Conservation (phyloP, 192 early-diverging fungal species). For the Coemansia sp. region DNA sequence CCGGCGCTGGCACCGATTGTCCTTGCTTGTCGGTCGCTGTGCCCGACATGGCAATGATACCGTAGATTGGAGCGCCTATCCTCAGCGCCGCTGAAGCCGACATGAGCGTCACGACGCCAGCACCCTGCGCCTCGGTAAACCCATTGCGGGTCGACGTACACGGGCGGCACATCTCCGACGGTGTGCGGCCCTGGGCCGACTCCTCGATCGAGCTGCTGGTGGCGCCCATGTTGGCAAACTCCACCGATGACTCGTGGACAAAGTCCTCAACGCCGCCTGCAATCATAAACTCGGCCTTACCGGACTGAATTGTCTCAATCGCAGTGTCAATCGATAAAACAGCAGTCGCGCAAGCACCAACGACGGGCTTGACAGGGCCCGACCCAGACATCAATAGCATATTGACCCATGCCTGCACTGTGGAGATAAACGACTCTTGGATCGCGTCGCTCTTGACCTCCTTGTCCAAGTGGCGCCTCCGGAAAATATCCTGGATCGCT, state of each 20-base stretch:
- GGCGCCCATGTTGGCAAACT: conserved; percentile 95
- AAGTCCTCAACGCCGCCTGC: conserved; percentile 89
- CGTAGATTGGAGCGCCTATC: conserved; percentile 88
- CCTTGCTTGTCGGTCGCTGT: conserved; percentile 94
- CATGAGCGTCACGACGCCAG: conserved; percentile 87
- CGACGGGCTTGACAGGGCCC: conserved; percentile 72
- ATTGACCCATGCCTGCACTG: conserved; percentile 93
- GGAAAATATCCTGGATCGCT: conserved; percentile 76
- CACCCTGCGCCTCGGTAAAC: conserved; percentile 90
- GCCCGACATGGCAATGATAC: conserved; percentile 78
- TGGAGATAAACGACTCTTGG: conserved; percentile 88
- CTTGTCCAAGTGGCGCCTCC: conserved; percentile 70
- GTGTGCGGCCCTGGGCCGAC: conserved; percentile 79
- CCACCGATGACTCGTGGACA: conserved; percentile 82
- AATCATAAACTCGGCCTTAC: conserved; percentile 88
- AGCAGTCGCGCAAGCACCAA: conserved; percentile 89
- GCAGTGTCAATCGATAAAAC: conserved; percentile 86
- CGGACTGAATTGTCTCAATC: conserved; percentile 78
- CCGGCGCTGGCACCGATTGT: conserved; percentile 87
- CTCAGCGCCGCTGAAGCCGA: conserved; percentile 77
- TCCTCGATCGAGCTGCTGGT: conserved; percentile 82
- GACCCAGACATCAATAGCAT: conserved; percentile 86
- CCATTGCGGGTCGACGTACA: conserved; percentile 82
- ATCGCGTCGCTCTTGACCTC: background rate
- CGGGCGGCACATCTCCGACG: conserved; percentile 86